Base-by-base conservation (phyloP, 164 flowering plant species). In the Buxus sempervirens region DNA sequence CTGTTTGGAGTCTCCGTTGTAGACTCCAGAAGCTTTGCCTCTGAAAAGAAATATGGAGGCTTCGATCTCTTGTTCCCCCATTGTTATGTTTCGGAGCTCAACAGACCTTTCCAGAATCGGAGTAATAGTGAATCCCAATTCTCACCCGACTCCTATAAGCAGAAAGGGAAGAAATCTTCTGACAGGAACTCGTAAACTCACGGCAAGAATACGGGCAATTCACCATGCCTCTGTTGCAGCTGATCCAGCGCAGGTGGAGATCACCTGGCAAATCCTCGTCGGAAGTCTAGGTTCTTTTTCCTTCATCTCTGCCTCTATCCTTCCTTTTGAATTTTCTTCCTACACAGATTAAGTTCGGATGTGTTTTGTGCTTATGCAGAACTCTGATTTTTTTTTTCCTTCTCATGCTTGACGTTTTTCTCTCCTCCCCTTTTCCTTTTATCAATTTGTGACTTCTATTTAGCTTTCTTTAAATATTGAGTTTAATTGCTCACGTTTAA, bases 191-290 rank as follows among this genome's bases (percentile, higher is more conserved):
- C 25, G 63, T 48, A 49, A 51, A 27, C 18, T 27, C 16, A 61
- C 57, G 13, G 49, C 63, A 10, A 60, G 59, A 32, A 57, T 75
- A 19, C 49, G 14, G 23, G 75, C 73, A 14, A 59, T 64, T 21
- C 58, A 25, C 26, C 81, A 78, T 9, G 73, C 69, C 22, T 58
- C 77, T 0, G 64, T 68, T 0, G 74, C 70, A 0, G 66, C 64
- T 2, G 84, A 77, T 54, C 80, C 80, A 0, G 74, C 61, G 24
- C 79, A 65, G 60, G 83, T 57, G 6, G 79, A 75, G 59, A 27
- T 90, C 70, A 83, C 89, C 32, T 92, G 94, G 97, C 85, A 88
- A 75, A 86, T 88, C 26, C 68, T 87, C 18, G 82, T 84, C 14
- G 97, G 97, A 15, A 69, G 88, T 64, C 22, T 85, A 71, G 97